These are phyloP conservation scores for Arthrobotrys megalospora DNA, from an alignment of 2,329 filamentous ascomycete genomes.

Conservation along the genomic window DNA sequence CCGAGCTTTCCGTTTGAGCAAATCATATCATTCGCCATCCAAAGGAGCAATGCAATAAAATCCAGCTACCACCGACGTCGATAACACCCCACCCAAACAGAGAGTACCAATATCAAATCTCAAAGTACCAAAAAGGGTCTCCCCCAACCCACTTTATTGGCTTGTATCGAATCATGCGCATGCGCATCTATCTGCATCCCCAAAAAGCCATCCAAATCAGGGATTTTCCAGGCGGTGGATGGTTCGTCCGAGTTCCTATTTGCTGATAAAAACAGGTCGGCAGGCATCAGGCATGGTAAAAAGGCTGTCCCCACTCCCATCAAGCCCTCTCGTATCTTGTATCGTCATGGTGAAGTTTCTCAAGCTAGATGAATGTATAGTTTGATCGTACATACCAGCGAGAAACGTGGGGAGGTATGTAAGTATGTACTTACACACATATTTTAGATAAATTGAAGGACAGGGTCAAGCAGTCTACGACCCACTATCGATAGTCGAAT, in stretches of 20 bases:
- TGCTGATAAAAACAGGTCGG: conserved; percentile 48
- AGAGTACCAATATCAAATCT: neutral
- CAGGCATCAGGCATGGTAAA: conserved; percentile 30
- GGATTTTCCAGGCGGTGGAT: conserved; percentile 35
- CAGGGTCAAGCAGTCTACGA: neutral
- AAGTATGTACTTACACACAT: neutral
- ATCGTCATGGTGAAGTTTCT: too few relatives aligned
- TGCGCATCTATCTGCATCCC: conserved; percentile 31
- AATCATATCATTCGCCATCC: neutral
- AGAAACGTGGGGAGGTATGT: conserved; percentile 1
- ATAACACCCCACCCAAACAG: neutral
- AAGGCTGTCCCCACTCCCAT: conserved; percentile 31
- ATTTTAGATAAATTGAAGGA: neutral
- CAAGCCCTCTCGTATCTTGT: neutral
- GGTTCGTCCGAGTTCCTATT: conserved; percentile 49
- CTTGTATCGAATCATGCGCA: conserved; percentile 30
- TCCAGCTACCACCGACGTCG: neutral
- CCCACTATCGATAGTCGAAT: conserved; percentile 1
- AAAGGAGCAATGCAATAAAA: neutral
- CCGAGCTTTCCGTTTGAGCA: conserved; percentile 6
- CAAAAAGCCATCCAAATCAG: conserved; percentile 13
- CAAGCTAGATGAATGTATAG: neutral
- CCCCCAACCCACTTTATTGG: neutral
- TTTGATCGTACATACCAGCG: neutral
- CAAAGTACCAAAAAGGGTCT: neutral